A percentile compares a stretch with the other conserved stretches of the same genome.
Conservation (phyloP, 2,329 filamentous ascomycete species). For the Sordariomycetes sp. region DNA sequence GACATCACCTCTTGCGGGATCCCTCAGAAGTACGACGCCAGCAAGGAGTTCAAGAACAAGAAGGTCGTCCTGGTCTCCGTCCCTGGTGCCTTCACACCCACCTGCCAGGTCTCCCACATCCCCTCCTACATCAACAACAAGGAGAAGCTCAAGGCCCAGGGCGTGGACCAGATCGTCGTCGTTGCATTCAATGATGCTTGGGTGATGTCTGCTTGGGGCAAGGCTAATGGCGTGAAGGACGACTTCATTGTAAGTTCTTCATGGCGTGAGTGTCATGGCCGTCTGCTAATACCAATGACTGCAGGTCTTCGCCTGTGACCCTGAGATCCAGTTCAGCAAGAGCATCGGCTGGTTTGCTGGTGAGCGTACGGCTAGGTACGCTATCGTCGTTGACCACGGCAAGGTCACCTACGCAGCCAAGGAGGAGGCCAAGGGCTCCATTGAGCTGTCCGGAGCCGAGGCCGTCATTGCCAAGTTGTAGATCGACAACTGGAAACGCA, state of each 20-base stretch:
- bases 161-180: slow-evolving; percentile 72
- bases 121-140: slow-evolving; percentile 70
- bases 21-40: slow-evolving; percentile 70
- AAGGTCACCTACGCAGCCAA: slow-evolving; percentile 74
- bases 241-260: slow-evolving; percentile 45
- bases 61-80: slow-evolving; percentile 48
- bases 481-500: too few species aligned
- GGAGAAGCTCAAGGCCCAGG: slow-evolving; percentile 64
- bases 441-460: slow-evolving; percentile 41
- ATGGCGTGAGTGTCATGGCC: neutral
- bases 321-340: slow-evolving; percentile 61
- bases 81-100: slow-evolving; percentile 74
- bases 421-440: slow-evolving; percentile 44
- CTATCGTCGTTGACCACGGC: slow-evolving; percentile 73
- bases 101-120: slow-evolving; percentile 74
- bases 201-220: slow-evolving; percentile 85
- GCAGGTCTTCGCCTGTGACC: slow-evolving; percentile 68
- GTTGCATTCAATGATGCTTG: slow-evolving; percentile 79
- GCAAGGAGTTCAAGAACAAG: slow-evolving; percentile 54
- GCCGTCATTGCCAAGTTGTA: slow-evolving; percentile 45
- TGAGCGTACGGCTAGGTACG: slow-evolving; percentile 70
- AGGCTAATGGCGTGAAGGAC: slow-evolving; percentile 71
- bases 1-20: slow-evolving; percentile 69
- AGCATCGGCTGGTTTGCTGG: slow-evolving; percentile 68
- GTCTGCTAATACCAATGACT: neutral